Evolutionary conservation across 2,329 filamentous ascomycete species (phyloP).

Genomic region (Microdochium bolleyi): DNA sequence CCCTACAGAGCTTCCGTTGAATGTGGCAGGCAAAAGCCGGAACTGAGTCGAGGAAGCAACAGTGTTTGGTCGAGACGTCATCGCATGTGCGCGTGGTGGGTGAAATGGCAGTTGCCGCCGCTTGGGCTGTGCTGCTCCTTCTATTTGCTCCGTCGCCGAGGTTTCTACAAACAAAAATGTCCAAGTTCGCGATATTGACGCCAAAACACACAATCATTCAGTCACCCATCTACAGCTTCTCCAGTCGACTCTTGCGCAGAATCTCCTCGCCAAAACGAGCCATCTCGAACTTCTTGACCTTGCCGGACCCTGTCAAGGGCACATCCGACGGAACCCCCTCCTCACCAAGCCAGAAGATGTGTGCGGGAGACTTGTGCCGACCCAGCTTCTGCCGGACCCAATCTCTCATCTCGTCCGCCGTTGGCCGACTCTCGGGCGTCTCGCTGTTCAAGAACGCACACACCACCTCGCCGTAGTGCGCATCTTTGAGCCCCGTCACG

Average conservation of each 20-base stretch:
- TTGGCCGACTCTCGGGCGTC: constrained; percentile 25
- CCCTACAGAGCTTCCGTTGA: too few relatives aligned
- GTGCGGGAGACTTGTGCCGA: constrained; percentile 60
- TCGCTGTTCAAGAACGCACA: constrained; percentile 49
- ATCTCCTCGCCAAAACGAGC: constrained; percentile 46
- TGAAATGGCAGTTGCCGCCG: too few relatives aligned
- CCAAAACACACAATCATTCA: too few relatives aligned
- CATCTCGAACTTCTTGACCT: constrained; percentile 62
- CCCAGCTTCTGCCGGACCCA: constrained; percentile 57
- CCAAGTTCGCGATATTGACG: neutral
- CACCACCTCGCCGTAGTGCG: constrained; percentile 68
- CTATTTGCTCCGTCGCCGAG: too few relatives aligned
- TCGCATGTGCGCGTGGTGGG: too few relatives aligned
- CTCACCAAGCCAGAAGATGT: constrained; percentile 70
- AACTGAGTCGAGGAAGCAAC: too few relatives aligned
- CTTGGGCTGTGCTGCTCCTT: too few relatives aligned
- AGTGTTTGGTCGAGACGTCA: too few relatives aligned
- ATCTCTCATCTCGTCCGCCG: constrained; percentile 46
- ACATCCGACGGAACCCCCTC: constrained; percentile 45
- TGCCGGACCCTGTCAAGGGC: constrained; percentile 64
- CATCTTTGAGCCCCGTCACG: constrained; percentile 61
- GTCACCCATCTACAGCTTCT: constrained; percentile 40
- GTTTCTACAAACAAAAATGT: neutral
- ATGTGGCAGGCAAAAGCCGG: too few relatives aligned
- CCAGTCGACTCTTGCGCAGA: constrained; percentile 36